Base-by-base conservation (phyloP, 768 basidiomycete species). In the Ephemerocybe angulata region DNA sequence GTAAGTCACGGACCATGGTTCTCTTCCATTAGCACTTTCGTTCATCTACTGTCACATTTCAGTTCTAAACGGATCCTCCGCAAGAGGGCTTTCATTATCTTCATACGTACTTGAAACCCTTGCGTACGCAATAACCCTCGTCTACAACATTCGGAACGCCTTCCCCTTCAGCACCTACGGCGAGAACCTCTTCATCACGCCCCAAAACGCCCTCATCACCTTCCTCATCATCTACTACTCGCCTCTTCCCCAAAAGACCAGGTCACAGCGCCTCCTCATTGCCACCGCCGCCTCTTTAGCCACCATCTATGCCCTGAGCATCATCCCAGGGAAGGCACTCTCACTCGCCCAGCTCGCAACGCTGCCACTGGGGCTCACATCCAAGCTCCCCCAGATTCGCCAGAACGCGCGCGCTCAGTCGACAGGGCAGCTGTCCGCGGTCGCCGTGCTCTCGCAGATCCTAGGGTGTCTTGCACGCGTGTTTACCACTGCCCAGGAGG, bases 111-210 rank as follows among this genome's bases (percentile, higher is more conserved):
- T 99, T 19, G 96, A 98, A 67, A 98, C 96, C 0, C 75, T 90
- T 27, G 82, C 91, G 0, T 97, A 97, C 62, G 88, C 87, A 25
- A 94, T 99, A 63, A 93, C 86, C 0, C 81, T 94, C 25, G 84
- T 85, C 11, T 99, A 98, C 72, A 88, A 94, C 2, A 84, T 83
- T 62, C 79, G 93, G 22, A 88, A 92, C 64, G 69, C 76, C 22
- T 98, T 95, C 71, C 93, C 97, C 0, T 97, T 98, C 77, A 93
- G 91, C 19, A 98, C 97, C 0, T 99, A 98, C 57, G 97, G 97
- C 64, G 97, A 99, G 71, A 98, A 96, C 76, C 68, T 94, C 54
- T 98, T 98, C 83, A 80, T 98, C 47, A 86, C 91, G 28, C 64
- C 93, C 55, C 93, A 96, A 71, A 93, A 96, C 74, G 76, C 87